Conservation (phyloP, 306 rosid species). For the Mimosa pudica region DNA sequence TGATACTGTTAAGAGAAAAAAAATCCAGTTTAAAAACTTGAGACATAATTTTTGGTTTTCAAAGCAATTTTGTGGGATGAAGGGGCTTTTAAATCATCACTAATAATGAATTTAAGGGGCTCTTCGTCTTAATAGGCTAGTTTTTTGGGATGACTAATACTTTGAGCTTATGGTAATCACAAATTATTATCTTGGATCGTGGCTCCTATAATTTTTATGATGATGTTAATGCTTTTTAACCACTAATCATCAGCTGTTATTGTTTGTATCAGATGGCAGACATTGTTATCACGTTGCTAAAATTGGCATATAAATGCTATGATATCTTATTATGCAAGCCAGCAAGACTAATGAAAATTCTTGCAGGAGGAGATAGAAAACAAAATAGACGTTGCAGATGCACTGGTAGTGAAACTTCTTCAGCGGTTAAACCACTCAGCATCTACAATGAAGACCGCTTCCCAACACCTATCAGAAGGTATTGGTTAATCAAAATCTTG, state of each 20-base stretch:
- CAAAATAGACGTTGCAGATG: conserved; percentile 82
- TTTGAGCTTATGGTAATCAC: no score
- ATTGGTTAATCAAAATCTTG: conserved; percentile 23
- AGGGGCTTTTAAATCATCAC: no score
- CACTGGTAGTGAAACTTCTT: conserved; percentile 79
- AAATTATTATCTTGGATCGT: conserved; percentile 9
- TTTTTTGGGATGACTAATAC: no score
- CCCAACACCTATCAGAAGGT: conserved; percentile 94
- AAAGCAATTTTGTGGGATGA: no score
- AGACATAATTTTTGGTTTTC: no score
- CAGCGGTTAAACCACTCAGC: conserved; percentile 80
- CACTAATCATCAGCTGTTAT: neutral
- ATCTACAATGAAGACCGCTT: conserved; percentile 77
- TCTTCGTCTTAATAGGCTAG: no score
- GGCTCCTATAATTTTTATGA: conserved; percentile 10
- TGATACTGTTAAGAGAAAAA: neutral
- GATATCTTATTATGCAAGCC: conserved; percentile 17
- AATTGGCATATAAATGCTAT: conserved; percentile 8
- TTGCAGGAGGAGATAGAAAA: conserved; percentile 88
- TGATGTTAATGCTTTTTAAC: conserved; percentile 6
- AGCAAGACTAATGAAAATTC: conserved; percentile 23
- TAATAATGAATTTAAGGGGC: no score
- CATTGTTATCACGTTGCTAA: conserved; percentile 16
- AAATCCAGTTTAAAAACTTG: neutral
- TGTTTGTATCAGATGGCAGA: conserved; percentile 17